Conservation (phyloP, 1,139 yeast species). For the Scheffersomyces lignicola region DNA sequence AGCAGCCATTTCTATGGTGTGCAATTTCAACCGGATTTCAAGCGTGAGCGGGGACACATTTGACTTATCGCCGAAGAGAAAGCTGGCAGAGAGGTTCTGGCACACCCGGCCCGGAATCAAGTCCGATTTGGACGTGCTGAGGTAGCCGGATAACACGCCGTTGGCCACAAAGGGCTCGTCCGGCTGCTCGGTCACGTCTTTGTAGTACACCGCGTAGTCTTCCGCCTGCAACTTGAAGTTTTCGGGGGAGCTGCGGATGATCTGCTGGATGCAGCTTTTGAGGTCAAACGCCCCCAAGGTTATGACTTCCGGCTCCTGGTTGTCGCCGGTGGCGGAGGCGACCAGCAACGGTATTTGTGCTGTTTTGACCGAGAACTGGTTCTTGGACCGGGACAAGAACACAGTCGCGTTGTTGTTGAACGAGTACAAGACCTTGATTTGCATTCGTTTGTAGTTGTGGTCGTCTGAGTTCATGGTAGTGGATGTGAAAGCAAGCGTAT, state of each 20-base stretch:
- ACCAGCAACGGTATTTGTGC: constrained; percentile 40
- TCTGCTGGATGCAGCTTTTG: constrained; percentile 50
- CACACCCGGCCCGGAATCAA: constrained; percentile 72
- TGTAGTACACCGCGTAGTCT: constrained; percentile 72
- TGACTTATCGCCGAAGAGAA: constrained; percentile 44
- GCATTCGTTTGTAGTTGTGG: constrained; percentile 41
- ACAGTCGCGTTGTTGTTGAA: constrained; percentile 58
- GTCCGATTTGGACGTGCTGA: constrained; percentile 26
- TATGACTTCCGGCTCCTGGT: constrained; percentile 32
- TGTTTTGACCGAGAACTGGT: constrained; percentile 46
- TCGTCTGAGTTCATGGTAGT: constrained; percentile 16
- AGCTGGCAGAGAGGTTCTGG: constrained; percentile 60
- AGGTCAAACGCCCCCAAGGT: constrained; percentile 60
- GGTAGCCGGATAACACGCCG: constrained; percentile 56
- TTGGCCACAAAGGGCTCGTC: constrained; percentile 78
- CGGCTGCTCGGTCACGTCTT: constrained; percentile 68
- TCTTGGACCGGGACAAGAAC: constrained; percentile 55
- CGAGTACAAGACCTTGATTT: constrained; percentile 60
- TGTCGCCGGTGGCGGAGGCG: constrained; percentile 18
- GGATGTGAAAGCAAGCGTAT: neutral
- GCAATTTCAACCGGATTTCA: constrained; percentile 64
- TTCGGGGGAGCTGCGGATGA: constrained; percentile 58
- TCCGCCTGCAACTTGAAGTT: constrained; percentile 45
- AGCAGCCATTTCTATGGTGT: constrained; percentile 32
- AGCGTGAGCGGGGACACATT: constrained; percentile 53